A percentile compares a stretch with the other conserved stretches of the same genome.
These are phyloP conservation scores for Podaxis sp. DNA, from an alignment of 768 basidiomycete genomes.

Conservation along the genomic window DNA sequence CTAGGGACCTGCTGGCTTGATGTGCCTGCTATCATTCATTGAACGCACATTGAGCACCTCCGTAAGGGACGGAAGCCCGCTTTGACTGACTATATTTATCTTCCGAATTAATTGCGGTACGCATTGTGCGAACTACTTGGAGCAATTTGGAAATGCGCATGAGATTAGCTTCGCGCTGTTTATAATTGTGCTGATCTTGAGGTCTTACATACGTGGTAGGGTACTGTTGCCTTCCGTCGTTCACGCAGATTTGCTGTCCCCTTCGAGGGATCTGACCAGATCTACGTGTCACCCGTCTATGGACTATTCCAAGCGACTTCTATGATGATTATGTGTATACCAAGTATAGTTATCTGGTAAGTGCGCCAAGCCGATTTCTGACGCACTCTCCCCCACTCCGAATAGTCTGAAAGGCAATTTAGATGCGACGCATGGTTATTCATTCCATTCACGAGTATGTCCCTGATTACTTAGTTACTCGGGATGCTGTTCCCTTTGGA, in stretches of 20 bases:
- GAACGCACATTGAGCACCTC: slow-evolving; percentile 9
- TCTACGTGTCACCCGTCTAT: background rate
- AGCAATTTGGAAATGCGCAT: background rate
- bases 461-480: background rate
- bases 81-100: background rate
- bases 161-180: slow-evolving; percentile 11
- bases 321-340: background rate
- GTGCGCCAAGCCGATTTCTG: background rate
- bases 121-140: background rate
- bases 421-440: background rate
- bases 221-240: background rate
- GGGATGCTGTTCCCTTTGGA: background rate
- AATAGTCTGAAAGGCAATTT: background rate
- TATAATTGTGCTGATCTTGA: background rate
- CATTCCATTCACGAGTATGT: background rate
- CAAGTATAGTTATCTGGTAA: background rate
- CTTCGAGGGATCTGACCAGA: slow-evolving; percentile 10
- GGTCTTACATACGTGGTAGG: background rate
- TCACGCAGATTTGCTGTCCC: slow-evolving; percentile 12
- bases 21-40: background rate
- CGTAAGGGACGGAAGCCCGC: slow-evolving; percentile 4
- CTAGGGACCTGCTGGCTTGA: background rate
- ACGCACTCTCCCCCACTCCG: slow-evolving; percentile 7
- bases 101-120: background rate
- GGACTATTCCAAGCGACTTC: background rate